These are phyloP conservation scores for Coleophoma crateriformis DNA, from an alignment of 2,329 filamentous ascomycete genomes.

Conservation along the genomic window DNA sequence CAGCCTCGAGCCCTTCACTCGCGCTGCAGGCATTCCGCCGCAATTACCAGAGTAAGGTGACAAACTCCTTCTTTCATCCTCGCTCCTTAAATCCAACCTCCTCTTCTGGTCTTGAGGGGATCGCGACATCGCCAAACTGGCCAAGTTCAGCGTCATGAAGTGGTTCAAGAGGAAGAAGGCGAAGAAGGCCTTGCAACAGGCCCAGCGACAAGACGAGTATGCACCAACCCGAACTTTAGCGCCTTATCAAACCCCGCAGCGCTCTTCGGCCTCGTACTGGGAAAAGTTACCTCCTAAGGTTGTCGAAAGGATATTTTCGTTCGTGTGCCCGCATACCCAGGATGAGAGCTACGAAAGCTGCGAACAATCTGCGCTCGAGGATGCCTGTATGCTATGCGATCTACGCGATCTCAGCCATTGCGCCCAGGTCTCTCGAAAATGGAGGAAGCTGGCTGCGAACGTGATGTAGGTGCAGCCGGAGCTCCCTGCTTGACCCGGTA, in stretches of 20 bases:
- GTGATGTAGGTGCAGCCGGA: conserved; percentile 50
- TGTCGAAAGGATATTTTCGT: conserved; percentile 70
- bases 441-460: conserved; percentile 50
- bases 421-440: conserved; percentile 66
- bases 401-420: conserved; percentile 82
- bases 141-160: conserved; percentile 20
- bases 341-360: conserved; percentile 78
- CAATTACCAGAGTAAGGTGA: no score
- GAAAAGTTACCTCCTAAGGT: conserved; percentile 56
- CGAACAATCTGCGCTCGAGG: conserved; percentile 72
- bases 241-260: conserved; percentile 12
- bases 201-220: background rate
- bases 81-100: background rate
- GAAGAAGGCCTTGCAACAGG: conserved; percentile 5
- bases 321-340: conserved; percentile 75
- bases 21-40: no score
- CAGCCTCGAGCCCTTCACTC: background rate
- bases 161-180: conserved; percentile 20
- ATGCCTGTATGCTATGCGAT: conserved; percentile 90
- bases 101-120: background rate
- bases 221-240: conserved; percentile 1
- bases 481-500: conserved; percentile 3
- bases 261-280: conserved; percentile 4
- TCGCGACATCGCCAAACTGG: conserved; percentile 14
- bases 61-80: no score